phyloP scores from a whole-genome alignment of 1,284 basidiomycete genomes.

The Pseudozyma sp. region DNA sequence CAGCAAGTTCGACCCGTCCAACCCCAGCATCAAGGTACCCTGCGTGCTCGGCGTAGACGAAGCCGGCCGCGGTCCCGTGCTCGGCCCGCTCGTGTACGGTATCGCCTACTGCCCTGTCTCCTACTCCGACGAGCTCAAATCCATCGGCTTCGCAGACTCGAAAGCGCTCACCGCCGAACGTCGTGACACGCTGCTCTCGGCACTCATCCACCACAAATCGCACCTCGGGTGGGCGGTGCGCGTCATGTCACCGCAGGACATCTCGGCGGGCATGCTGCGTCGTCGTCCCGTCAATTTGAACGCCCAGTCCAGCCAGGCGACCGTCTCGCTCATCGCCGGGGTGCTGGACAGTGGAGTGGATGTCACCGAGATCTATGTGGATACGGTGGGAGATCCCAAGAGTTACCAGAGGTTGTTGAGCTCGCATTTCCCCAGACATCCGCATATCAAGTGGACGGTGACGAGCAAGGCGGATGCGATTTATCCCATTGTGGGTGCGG shows the following conservation, averaged over 20 bases:
- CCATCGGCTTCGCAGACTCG: slow-evolving; percentile 93
- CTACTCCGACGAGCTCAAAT: slow-evolving; percentile 79
- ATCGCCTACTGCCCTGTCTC: slow-evolving; percentile 88
- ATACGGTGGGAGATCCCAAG: slow-evolving; percentile 88
- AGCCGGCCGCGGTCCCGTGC: slow-evolving; percentile 91
- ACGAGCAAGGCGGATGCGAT: slow-evolving; percentile 92
- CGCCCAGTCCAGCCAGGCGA: slow-evolving; percentile 90
- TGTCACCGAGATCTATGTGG: slow-evolving; percentile 93
- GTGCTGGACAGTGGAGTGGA: slow-evolving; percentile 83
- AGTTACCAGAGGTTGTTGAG: slow-evolving; percentile 76
- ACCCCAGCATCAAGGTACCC: slow-evolving; percentile 38
- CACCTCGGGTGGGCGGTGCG: slow-evolving; percentile 80
- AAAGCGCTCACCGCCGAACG: slow-evolving; percentile 82
- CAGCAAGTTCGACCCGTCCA: slow-evolving; percentile 22
- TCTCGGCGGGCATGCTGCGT: slow-evolving; percentile 90
- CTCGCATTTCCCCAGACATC: slow-evolving; percentile 56
- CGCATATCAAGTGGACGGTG: slow-evolving; percentile 79
- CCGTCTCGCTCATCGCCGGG: slow-evolving; percentile 85
- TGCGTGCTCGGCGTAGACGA: slow-evolving; percentile 87
- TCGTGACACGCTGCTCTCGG: slow-evolving; percentile 65
- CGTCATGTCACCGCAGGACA: slow-evolving; percentile 86
- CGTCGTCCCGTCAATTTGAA: slow-evolving; percentile 88
- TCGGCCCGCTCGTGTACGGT: slow-evolving; percentile 93
- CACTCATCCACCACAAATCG: slow-evolving; percentile 52
- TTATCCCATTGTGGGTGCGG: slow-evolving; percentile 96